Evolutionary conservation across 805 yeast species (phyloP).

Genomic region (Pichia nakasei): DNA sequence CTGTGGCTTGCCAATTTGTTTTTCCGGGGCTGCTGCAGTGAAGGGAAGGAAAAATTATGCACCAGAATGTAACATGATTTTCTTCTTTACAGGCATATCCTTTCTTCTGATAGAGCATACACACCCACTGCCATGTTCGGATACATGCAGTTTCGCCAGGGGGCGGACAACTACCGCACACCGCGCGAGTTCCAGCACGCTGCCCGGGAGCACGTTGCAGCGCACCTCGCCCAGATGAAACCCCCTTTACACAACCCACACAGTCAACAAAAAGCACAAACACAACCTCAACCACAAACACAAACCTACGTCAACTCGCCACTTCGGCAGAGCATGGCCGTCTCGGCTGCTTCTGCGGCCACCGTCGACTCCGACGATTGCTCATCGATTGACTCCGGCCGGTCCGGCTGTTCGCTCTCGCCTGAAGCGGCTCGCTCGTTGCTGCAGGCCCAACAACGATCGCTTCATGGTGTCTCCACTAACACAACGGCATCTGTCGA

Average conservation of each 20-base stretch:
- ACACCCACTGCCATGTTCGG: no score
- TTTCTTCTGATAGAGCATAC: no score
- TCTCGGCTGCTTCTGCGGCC: conserved; percentile 15
- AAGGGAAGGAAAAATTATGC: no score
- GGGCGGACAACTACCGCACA: conserved; percentile 22
- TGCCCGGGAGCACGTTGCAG: conserved; percentile 26
- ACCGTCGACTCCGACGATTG: conserved; percentile 17
- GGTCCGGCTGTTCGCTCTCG: conserved; percentile 12
- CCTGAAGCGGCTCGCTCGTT: conserved; percentile 10
- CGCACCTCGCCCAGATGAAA: neutral
- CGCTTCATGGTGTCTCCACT: no score
- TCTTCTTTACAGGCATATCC: no score
- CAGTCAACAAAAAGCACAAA: neutral
- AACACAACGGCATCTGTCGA: conserved; percentile 13
- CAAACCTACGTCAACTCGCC: conserved; percentile 28
- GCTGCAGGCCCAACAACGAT: conserved; percentile 10
- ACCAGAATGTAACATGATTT: no score
- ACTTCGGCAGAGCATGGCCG: no score
- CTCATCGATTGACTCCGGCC: conserved; percentile 19
- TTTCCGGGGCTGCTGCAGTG: no score
- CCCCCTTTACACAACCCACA: neutral
- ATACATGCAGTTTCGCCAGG: conserved; percentile 20
- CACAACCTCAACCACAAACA: neutral
- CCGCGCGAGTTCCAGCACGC: conserved; percentile 26
- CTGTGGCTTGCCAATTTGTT: no score